phyloP scores from a whole-genome alignment of 495 filamentous ascomycete genomes.

The Aspergillus taichungensis region DNA sequence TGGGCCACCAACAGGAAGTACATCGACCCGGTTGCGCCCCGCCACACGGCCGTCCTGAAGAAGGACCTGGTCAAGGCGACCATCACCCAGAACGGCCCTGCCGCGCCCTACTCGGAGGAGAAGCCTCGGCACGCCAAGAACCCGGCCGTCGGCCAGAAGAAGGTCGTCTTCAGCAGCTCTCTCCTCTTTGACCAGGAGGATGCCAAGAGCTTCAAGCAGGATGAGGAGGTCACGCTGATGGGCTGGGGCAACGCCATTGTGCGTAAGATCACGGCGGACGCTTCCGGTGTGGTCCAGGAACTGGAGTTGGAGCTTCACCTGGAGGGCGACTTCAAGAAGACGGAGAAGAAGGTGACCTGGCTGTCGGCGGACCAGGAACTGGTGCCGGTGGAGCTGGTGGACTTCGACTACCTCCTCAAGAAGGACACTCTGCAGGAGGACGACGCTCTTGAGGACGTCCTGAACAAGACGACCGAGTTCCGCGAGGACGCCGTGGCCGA shows the following conservation, averaged over 20 bases:
- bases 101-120: conserved; percentile 57
- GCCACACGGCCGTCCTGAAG: conserved; percentile 71
- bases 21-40: conserved; percentile 79
- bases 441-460: conserved; percentile 70
- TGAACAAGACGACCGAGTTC: conserved; percentile 68
- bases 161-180: conserved; percentile 61
- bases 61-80: conserved; percentile 59
- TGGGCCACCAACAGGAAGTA: conserved; percentile 96
- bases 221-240: conserved; percentile 94
- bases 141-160: conserved; percentile 71
- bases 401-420: conserved; percentile 87
- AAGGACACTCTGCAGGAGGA: conserved; percentile 84
- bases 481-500: conserved; percentile 70
- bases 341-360: conserved; percentile 96
- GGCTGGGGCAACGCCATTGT: conserved; percentile 91
- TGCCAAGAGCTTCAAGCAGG: conserved; percentile 66
- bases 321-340: conserved; percentile 82
- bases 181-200: conserved; percentile 82
- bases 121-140: conserved; percentile 86
- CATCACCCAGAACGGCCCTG: conserved; percentile 50
- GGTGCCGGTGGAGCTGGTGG: conserved; percentile 73
- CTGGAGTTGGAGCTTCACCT: conserved; percentile 76
- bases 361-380: conserved; percentile 67
- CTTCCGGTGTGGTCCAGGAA: conserved; percentile 48
- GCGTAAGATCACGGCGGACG: conserved; percentile 56